phyloP scores from a whole-genome alignment of 805 yeast species.

The Wickerhamiella dianesei region DNA sequence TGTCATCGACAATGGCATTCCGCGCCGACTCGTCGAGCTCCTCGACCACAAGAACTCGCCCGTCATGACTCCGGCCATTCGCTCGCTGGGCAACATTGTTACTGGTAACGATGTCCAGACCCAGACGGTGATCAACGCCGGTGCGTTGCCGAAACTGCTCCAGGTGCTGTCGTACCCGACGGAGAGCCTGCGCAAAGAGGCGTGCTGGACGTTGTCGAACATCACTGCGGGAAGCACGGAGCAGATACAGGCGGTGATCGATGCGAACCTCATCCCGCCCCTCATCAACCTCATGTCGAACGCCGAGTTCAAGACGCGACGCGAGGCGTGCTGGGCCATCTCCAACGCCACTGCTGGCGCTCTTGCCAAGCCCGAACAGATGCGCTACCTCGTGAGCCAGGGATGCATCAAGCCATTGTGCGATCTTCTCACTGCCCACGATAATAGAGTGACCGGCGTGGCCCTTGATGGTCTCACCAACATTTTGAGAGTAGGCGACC shows the following conservation, averaged over 20 bases:
- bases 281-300: conserved; percentile 60
- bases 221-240: conserved; percentile 94
- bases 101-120: conserved; percentile 96
- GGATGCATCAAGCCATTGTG: conserved; percentile 97
- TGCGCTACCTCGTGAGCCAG: conserved; percentile 80
- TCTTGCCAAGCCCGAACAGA: conserved; percentile 78
- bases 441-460: conserved; percentile 83
- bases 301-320: conserved; percentile 91
- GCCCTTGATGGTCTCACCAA: conserved; percentile 92
- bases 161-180: conserved; percentile 50
- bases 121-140: conserved; percentile 84
- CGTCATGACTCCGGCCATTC: conserved; percentile 92
- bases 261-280: conserved; percentile 85
- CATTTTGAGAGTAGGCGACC: conserved; percentile 85
- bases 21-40: conserved; percentile 83
- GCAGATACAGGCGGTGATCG: conserved; percentile 94
- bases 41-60: conserved; percentile 68
- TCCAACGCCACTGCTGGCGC: conserved; percentile 98
- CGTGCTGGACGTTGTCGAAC: conserved; percentile 97
- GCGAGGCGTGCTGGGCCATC: conserved; percentile 99
- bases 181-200: conserved; percentile 89
- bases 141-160: conserved; percentile 75
- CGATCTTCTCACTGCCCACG: conserved; percentile 78
- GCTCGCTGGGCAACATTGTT: conserved; percentile 96
- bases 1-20: conserved; percentile 90